Base-by-base conservation (phyloP, 345 rosid species). In the Odontarrhena argentea region DNA sequence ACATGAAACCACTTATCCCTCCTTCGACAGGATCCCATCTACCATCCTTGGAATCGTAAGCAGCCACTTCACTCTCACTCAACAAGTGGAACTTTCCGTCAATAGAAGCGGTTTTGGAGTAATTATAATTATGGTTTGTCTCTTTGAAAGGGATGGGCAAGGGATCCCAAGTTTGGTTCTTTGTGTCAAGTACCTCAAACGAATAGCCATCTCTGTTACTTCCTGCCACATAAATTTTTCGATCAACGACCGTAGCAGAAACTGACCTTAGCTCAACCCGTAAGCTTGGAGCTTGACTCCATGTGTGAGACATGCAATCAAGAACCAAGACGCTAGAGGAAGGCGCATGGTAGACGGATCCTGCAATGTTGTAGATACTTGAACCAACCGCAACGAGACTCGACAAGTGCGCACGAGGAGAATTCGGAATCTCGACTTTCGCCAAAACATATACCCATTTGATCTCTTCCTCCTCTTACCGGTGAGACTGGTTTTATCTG, bases 101-200 rank as follows among this genome's bases (percentile, higher is more conserved):
- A 32, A 53, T 13, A 53, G 22, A 32, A 1, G 7, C 25, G 22
- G 11, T 32, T 32, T 8, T 8, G 6, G 40, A 1, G 10, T 3
- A 0, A 8, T 0, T 5, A 8, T 7, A 7, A 1, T 0, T 1
- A 22, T 0, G 1, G 1, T 13, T 2, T 13, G 24, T 1, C 24
- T 3, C 6, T 10, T 25, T 14, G 15, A 6, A 34, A 54, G 42
- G 59, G 42, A 28, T 12, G 15, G 42, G 41, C 12, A 8, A 13
- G 22, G 2, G 18, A 43, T 44, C 30, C 96, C 96, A 86, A 9
- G 25, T 26, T 36, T 68, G 59, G 6, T 43, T 65, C 28, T 43
- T 52, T 3, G 85, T 79, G 50, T 86, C 86, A 7, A 74, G 80
- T 25, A 78, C 92, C 71, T 86, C 85, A 2, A 89, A 83, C 87